Conservation (phyloP, 495 filamentous ascomycete species). For the Clohesyomyces aquaticus region DNA sequence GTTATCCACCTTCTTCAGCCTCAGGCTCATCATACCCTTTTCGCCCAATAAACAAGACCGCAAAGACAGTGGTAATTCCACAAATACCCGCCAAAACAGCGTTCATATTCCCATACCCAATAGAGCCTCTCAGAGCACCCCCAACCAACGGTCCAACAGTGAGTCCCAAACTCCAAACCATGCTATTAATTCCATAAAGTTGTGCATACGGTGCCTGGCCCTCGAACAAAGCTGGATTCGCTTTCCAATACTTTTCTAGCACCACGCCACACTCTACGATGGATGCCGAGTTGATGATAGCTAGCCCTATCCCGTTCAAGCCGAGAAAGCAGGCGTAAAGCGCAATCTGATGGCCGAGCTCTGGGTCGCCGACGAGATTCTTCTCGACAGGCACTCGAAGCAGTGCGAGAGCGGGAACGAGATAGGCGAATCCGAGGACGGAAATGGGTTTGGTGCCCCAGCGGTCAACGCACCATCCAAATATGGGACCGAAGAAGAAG, state of each 20-base stretch:
- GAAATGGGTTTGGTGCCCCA: slow-evolving; percentile 57
- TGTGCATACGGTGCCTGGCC: slow-evolving; percentile 60
- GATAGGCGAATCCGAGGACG: slow-evolving; percentile 54
- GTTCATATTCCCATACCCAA: slow-evolving; percentile 65
- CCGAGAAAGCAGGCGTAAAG: slow-evolving; percentile 54
- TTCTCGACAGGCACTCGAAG: slow-evolving; percentile 55
- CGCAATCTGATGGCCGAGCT: slow-evolving; percentile 43
- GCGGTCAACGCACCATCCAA: slow-evolving; percentile 57
- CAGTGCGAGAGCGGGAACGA: slow-evolving; percentile 55
- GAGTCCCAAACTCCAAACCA: slow-evolving; percentile 57
- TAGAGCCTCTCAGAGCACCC: slow-evolving; percentile 52
- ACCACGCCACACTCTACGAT: slow-evolving; percentile 47
- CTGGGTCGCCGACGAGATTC: slow-evolving; percentile 15
- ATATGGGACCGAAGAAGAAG: slow-evolving; percentile 56
- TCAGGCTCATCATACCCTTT: slow-evolving; percentile 42
- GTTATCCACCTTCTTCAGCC: no score
- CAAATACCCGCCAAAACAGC: slow-evolving; percentile 54
- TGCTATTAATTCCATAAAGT: slow-evolving; percentile 59
- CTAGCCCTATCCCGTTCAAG: slow-evolving; percentile 56
- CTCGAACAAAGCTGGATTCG: slow-evolving; percentile 52
- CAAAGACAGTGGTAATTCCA: slow-evolving; percentile 51
- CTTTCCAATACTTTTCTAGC: slow-evolving; percentile 47
- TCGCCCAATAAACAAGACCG: slow-evolving; percentile 55
- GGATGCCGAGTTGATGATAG: slow-evolving; percentile 52
- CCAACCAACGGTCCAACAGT: slow-evolving; percentile 56